Percentiles rank a stretch among this genome's conserved stretches.
phyloP scores from a whole-genome alignment of 106 monocot genomes.

The Phalaenopsis equestris region DNA sequence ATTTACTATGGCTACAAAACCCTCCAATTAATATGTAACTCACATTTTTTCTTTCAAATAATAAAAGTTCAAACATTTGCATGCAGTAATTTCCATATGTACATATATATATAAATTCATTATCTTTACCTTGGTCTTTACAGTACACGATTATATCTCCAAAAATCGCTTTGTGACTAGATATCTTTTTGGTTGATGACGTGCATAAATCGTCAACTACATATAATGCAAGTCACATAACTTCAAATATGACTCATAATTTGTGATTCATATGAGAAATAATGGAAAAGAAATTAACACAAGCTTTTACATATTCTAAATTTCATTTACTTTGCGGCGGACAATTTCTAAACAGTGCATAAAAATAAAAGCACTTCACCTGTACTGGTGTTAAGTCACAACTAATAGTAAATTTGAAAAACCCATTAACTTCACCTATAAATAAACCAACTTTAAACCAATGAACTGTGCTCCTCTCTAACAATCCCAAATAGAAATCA shows the following conservation, averaged over 20 bases:
- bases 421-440: neutral
- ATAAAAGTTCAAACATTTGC: too few relatives aligned
- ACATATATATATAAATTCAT: neutral
- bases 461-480: neutral
- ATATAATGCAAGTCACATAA: neutral
- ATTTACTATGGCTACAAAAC: slow-evolving; percentile 24
- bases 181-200: neutral
- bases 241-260: neutral
- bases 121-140: neutral
- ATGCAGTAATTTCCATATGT: too few relatives aligned
- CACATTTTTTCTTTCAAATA: too few relatives aligned
- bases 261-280: neutral
- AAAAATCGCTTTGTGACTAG: neutral
- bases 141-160: neutral
- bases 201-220: neutral
- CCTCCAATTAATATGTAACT: neutral
- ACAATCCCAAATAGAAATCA: neutral
- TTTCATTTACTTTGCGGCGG: neutral
- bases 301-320: neutral
- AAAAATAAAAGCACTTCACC: neutral
- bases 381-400: neutral
- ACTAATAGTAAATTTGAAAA: neutral
- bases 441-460: neutral
- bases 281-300: neutral
- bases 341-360: neutral